Evolutionary conservation across 2,329 filamentous ascomycete species (phyloP).

Genomic region (Penicillium sp.): DNA sequence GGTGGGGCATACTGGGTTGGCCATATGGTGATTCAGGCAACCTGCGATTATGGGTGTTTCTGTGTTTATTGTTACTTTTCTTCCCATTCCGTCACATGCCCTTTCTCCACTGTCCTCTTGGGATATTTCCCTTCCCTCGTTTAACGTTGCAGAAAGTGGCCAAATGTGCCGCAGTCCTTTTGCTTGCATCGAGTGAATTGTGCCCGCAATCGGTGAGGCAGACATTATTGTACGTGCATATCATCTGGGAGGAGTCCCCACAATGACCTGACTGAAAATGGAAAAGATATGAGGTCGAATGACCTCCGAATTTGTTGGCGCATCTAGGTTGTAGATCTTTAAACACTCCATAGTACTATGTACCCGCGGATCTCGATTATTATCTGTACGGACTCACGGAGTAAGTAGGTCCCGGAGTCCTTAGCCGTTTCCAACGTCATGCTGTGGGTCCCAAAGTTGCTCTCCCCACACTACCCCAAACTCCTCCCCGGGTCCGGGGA

Average conservation of each 20-base stretch:
- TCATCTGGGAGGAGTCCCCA: slow-evolving; percentile 13
- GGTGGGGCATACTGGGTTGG: slow-evolving; percentile 22
- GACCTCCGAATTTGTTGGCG: slow-evolving; percentile 6
- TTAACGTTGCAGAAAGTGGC: slow-evolving; percentile 7
- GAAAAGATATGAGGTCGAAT: slow-evolving; percentile 26
- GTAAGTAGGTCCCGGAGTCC: too few species aligned
- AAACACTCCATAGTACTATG: neutral
- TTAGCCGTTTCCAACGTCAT: neutral
- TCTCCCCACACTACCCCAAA: neutral
- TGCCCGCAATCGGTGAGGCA: neutral
- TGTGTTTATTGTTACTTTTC: slow-evolving; percentile 15
- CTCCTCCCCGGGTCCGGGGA: too few species aligned
- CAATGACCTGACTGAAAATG: slow-evolving; percentile 20
- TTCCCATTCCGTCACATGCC: slow-evolving; percentile 17
- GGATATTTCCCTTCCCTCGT: slow-evolving; percentile 12
- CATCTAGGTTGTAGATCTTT: neutral
- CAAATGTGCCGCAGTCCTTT: slow-evolving; percentile 1
- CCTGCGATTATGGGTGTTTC: slow-evolving; percentile 22
- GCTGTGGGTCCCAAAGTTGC: neutral
- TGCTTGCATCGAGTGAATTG: neutral
- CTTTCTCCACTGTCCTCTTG: slow-evolving; percentile 21
- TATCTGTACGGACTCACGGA: too few species aligned
- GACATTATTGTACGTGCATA: slow-evolving; percentile 14
- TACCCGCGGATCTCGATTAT: too few species aligned
- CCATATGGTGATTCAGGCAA: slow-evolving; percentile 23